Evolutionary conservation across 139 green algal species (phyloP), one percentile per base, ranked within the genome.

Genomic region (Auxenochlorella pyrenoidosa): DNA sequence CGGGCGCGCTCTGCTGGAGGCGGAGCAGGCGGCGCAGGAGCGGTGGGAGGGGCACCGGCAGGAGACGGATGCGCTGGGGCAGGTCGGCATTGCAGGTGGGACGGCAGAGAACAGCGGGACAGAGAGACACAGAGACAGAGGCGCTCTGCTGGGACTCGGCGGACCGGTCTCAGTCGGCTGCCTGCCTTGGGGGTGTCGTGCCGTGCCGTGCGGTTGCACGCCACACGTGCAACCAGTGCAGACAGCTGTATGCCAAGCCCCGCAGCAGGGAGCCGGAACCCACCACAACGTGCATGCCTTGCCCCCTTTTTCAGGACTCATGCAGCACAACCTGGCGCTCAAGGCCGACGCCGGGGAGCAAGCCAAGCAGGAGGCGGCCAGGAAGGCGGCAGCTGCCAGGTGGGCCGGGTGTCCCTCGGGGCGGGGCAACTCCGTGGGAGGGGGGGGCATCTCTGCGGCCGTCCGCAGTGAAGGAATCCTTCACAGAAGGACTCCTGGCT

Each of bases 31-130:
- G 30, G 40, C 34, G 1, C 40, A 63, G 80, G 40, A 59, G 40
- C 59, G 32, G 30, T 63, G 43, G 63, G 63, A 70, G 34, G 80
- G 28, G 80, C 80, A 75, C 5, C 28, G 40, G 40, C 38, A 54
- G 22, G 82, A 70, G 68, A 54, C 44, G 19, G 82, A 80, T 13
- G 60, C 70, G 68, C 44, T 87, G 44, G 68, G n/a, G 26, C 41
- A 78, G 82, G n/a, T 36, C 43, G 81, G 81, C 30, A 68, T 30
- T 38, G 40, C 36, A 34, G 80, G 80, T 60, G 60, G 44, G 80
- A 1, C 22, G 43, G 21, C 10, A 16, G 5, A 10, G n/a, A n/a
- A n/a, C n/a, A n/a, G n/a, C n/a, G n/a, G n/a, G n/a, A n/a, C n/a
- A n/a, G n/a, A n/a, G n/a, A n/a, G n/a, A n/a, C n/a, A n/a, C n/a